Evolutionary conservation across 2,329 filamentous ascomycete species (phyloP), one percentile per base, ranked within the genome.

Genomic region (Pyrenophora teres): DNA sequence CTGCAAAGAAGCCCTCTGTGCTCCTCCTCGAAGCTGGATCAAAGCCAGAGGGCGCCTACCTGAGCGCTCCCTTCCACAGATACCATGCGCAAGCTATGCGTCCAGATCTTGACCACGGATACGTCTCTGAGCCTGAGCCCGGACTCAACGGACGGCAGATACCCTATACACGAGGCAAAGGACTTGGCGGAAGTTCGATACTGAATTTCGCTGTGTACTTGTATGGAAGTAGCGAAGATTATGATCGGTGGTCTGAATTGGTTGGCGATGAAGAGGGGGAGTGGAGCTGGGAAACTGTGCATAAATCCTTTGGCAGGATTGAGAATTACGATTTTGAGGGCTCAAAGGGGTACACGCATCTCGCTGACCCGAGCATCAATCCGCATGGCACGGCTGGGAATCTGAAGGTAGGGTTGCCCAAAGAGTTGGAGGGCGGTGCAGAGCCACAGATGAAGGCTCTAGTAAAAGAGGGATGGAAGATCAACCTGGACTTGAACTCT

Each of bases 21-120:
- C 77, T 87, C 1, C 76, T 88, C 1, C 70, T 88, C 2, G 85
- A 88, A 69, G 85, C 84, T 1, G 86, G 86, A 9, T 71, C 75
- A 1, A 81, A 84, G 40, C 75, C 78, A 1, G 77, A 81, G 50
- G 72, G 67, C 4, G 67, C 74, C 7, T 68, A 57, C 33, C 60
- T 73, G 7, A 50, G 36, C 19, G 72, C 80, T 7, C 78, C 80
- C 2, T 82, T 77, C n/a, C 77, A 87, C 59, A 78, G 84, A 40
- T 88, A 80, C 68, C 60, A 65, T n/a, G 51, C 56, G 2, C 47
- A 56, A 23, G 48, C 56, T 1, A 81, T 81, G 23, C 78, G 81
- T 32, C 72, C 73, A 5, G 73, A 77, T 7, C 70, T 85, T 54
- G 83, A 80, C 56, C 77, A 78, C 70, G 76, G 75, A 55, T 80